Evolutionary conservation across 208 protist species (phyloP), one percentile per base, ranked within the genome.

Genomic region (Leishmania braziliensis): DNA sequence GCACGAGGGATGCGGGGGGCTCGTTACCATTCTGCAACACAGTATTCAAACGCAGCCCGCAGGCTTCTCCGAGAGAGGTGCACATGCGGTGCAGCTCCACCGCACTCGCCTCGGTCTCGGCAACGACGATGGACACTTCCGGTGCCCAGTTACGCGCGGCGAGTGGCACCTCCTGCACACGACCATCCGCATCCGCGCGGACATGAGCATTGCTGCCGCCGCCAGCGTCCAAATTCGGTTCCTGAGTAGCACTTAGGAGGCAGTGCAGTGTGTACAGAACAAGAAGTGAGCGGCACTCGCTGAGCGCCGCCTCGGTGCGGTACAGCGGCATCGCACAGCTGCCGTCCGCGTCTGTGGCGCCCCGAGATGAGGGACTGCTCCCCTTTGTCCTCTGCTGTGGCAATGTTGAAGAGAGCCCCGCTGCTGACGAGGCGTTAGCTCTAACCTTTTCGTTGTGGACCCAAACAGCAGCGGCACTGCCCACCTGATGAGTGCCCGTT

Each of bases 261-360:
- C 86, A 89, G 70, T 95, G 92, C n/a, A 88, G 54, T 4, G 86
- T 77, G 81, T 93, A 93, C 20, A 93, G 68, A 1, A 78, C 82
- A n/a, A 89, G 75, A 39, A 95, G 81, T 23, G 66, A 53, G 58
- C 85, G 89, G 16, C 90, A 88, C 77, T 95, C 92, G 14, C 56
- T 56, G 3, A 84, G 62, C 0, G 88, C 84, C 0, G 84, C 78
- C 20, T 82, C 78, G 23, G 77, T 88, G 51, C 72, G 72, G 76
- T 90, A 91, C 39, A 91, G 73, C 29, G 86, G 84, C n/a, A 53
- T 60, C 3, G 66, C 14, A n/a, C 36, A 53, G 50, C 3, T 43
- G 63, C 9, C 53, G n/a, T 5, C 26, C 1, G 73, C 56, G 5
- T 2, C 53, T 43, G 29, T 16, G 43, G 36, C 53, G 18, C 68